These are phyloP conservation scores for Eleusine coracana DNA, from an alignment of 176 grass and related monocot species.

Conservation along the genomic window DNA sequence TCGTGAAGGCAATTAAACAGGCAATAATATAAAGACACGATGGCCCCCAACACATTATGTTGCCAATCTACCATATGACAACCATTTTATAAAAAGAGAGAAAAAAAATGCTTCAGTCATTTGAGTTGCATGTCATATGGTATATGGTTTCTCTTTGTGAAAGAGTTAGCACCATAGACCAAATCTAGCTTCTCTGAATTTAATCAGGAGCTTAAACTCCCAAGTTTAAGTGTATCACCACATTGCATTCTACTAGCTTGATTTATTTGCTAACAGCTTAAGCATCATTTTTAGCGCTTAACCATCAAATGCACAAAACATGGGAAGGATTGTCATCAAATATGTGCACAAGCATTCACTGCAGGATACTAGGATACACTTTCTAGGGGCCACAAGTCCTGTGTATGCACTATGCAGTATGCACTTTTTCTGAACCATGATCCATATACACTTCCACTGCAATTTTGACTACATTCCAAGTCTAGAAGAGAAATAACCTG, in stretches of 20 bases:
- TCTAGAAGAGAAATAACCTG: background rate
- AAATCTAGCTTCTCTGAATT: background rate
- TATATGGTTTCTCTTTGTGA: background rate
- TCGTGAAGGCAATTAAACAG: background rate
- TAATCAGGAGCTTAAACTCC: background rate
- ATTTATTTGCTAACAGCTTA: background rate
- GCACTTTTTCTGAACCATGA: background rate
- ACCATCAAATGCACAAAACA: background rate
- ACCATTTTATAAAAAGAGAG: background rate
- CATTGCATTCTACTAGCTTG: slow-evolving; percentile 10
- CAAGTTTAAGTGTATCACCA: background rate
- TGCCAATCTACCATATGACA: background rate
- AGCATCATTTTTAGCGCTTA: background rate
- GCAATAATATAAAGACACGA: slow-evolving; percentile 1
- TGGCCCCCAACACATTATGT: background rate
- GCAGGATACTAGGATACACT: slow-evolving; percentile 8
- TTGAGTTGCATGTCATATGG: slow-evolving; percentile 7
- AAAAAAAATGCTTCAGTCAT: background rate
- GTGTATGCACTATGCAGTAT: background rate
- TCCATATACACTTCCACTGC: background rate
- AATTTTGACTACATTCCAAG: background rate
- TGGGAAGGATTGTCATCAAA: background rate
- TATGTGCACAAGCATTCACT: background rate
- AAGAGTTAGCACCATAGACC: background rate
- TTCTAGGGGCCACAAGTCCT: background rate